Evolutionary conservation across 176 grass and related monocot genomes (phyloP).

Genomic region (Paspalum vaginatum): DNA sequence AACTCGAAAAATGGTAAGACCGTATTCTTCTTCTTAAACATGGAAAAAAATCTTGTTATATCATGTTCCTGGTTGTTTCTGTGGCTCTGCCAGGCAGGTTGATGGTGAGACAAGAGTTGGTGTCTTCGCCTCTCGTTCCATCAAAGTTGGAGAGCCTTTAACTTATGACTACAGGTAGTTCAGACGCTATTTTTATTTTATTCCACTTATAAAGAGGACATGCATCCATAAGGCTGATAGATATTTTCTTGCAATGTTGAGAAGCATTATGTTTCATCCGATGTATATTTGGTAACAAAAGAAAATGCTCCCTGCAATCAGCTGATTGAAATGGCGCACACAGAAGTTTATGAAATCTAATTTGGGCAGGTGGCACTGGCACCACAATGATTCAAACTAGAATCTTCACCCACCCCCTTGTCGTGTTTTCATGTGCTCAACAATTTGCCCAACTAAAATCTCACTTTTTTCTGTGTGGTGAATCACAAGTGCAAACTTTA

Average conservation of each 20-base stretch:
- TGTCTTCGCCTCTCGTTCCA: conserved; percentile 68
- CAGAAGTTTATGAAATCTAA: neutral
- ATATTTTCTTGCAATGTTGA: neutral
- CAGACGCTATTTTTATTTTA: neutral
- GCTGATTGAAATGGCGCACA: neutral
- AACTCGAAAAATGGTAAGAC: conserved; percentile 95
- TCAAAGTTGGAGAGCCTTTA: conserved; percentile 68
- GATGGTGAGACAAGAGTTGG: conserved; percentile 84
- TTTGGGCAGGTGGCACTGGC: neutral
- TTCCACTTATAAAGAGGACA: neutral
- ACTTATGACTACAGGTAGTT: conserved; percentile 89
- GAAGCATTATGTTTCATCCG: neutral
- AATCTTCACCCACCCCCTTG: neutral
- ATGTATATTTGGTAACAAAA: neutral
- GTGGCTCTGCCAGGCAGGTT: conserved; percentile 68
- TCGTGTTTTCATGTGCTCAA: neutral
- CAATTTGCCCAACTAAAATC: neutral
- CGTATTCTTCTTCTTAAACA: conserved; percentile 16
- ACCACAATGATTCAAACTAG: conserved; percentile 18
- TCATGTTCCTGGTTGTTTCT: conserved; percentile 42
- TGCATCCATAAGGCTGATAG: neutral
- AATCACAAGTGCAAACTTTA: neutral
- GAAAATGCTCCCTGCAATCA: neutral
- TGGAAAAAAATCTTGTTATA: neutral
- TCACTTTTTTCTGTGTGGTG: neutral